Conservation (phyloP, 2,329 filamentous ascomycete genomes). For the Diaporthe velutina region DNA sequence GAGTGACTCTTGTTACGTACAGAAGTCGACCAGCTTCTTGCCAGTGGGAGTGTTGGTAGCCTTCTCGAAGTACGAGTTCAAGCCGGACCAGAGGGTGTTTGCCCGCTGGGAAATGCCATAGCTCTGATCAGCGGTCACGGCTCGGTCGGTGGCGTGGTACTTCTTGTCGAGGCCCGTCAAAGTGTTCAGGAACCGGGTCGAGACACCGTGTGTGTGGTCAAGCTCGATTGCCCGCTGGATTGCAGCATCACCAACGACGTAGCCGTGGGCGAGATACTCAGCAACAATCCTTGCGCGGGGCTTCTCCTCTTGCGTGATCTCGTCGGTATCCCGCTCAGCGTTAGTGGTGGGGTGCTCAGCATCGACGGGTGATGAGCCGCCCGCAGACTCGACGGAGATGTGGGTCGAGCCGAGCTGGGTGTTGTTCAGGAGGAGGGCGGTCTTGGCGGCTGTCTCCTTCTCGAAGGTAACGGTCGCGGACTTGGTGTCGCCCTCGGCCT, state of each 20-base stretch:
- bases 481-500: constrained; percentile 76
- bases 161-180: constrained; percentile 84
- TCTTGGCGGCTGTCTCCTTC: constrained; percentile 96
- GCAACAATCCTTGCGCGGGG: constrained; percentile 92
- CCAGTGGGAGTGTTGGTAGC: constrained; percentile 89
- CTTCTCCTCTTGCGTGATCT: constrained; percentile 96
- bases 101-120: constrained; percentile 86
- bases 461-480: constrained; percentile 95
- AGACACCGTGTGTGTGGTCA: constrained; percentile 91
- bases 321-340: constrained; percentile 70
- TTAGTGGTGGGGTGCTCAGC: constrained; percentile 66
- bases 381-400: constrained; percentile 78
- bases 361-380: constrained; percentile 74
- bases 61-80: constrained; percentile 95
- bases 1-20: constrained; percentile 11
- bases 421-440: constrained; percentile 95
- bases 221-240: constrained; percentile 88
- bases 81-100: constrained; percentile 70
- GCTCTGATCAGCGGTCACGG: constrained; percentile 84
- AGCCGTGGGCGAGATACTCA: constrained; percentile 97
- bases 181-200: constrained; percentile 81
- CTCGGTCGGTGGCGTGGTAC: constrained; percentile 89
- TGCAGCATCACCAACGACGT: constrained; percentile 80
- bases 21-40: constrained; percentile 89
- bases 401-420: constrained; percentile 91